Evolutionary conservation across 805 yeast species (phyloP), one percentile per base, ranked within the genome.

Genomic region (Wickerhamiella dianesei): DNA sequence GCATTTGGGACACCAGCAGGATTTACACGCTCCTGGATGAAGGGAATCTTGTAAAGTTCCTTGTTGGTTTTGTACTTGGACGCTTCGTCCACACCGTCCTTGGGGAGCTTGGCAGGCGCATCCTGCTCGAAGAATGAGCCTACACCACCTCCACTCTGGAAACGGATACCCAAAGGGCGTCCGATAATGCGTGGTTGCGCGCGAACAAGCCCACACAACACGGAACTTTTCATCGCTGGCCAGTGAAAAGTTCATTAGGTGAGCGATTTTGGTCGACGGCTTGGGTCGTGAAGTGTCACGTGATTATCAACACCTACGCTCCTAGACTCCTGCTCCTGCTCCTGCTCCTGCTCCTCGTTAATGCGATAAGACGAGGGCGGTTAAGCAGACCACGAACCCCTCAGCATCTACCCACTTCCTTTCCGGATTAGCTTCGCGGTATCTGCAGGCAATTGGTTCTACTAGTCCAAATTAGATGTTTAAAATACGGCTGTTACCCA

Each of bases 1-100:
- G 76, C 73, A 8, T 83, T 79, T 16, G 74, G 63, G 48, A 70
- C 66, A 58, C 85, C 71, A 4, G 64, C 65, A 36, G 78, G 76
- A 35, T 75, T 69, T 29, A 56, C 47, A 43, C 46, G 48, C n/a
- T 40, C 45, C 18, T 41, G 25, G 40, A 56, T 48, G 21, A 49
- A 49, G 12, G 60, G 60, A 43, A 52, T 56, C 21, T 4, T 3
- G 9, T 50, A 51, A 40, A 56, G 49, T 19, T 56, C 58, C 29
- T 43, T 39, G 49, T 56, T 56, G 18, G 56, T 44, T 14, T 41
- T 25, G 46, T 45, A 53, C 16, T 36, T 36, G 8, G 19, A n/a
- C 5, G 39, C 17, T 8, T 16, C 19, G 35, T 14, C 14, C 39
- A 6, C 39, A 36, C 19, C 17, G 17, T 36, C 39, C 17, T 36